Percentiles rank a stretch among this genome's conserved stretches.
These are phyloP conservation scores for Aegle marmelos DNA, from an alignment of 345 rosid species.

Conservation along the genomic window DNA sequence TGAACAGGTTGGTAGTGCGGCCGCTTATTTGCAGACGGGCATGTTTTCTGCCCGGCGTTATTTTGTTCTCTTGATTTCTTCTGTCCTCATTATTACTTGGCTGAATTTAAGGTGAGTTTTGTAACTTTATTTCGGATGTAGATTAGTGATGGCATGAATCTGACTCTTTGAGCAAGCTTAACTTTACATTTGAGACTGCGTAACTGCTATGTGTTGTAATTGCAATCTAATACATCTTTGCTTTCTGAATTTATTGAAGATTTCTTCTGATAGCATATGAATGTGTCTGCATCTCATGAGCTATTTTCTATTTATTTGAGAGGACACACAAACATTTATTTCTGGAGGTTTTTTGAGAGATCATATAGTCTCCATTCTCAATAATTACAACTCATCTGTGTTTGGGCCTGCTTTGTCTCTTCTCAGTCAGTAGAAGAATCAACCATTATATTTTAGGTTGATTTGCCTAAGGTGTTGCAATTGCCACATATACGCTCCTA, in stretches of 20 bases:
- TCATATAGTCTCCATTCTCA: background rate
- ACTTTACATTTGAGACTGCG: background rate
- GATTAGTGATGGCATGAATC: background rate
- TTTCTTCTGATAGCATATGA: too few relatives aligned
- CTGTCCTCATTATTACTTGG: slow-evolving; percentile 76
- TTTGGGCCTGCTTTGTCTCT: background rate
- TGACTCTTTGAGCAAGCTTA: background rate
- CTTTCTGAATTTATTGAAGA: too few relatives aligned
- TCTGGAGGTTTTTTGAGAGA: background rate
- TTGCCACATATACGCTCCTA: background rate
- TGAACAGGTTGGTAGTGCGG: slow-evolving; percentile 76
- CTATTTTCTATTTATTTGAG: too few relatives aligned
- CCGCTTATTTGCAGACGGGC: slow-evolving; percentile 77
- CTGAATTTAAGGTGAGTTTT: slow-evolving; percentile 72
- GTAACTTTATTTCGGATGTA: background rate
- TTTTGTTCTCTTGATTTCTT: slow-evolving; percentile 61
- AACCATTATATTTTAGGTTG: background rate
- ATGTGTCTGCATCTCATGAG: too few relatives aligned
- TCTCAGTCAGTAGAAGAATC: background rate
- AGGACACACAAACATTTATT: too few relatives aligned
- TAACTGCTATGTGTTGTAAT: too few relatives aligned
- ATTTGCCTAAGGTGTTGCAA: background rate
- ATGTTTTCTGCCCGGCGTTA: slow-evolving; percentile 49
- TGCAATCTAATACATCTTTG: too few relatives aligned
- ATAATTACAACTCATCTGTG: background rate